phyloP scores from a whole-genome alignment of 106 monocot species.

The Dioscorea alata region DNA sequence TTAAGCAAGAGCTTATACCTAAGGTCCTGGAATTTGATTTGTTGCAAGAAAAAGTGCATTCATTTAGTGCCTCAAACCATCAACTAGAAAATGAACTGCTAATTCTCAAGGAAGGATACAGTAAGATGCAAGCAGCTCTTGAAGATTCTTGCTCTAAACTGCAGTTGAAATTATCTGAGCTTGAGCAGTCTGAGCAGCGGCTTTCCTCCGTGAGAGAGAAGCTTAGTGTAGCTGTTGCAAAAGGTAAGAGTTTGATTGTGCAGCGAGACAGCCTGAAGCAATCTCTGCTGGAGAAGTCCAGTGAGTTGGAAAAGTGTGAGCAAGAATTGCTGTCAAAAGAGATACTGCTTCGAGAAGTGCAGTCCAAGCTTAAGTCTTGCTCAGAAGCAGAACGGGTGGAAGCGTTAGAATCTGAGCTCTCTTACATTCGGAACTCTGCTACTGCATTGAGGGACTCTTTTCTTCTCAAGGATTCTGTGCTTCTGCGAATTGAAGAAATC shows the following conservation, averaged over 20 bases:
- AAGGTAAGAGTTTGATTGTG: conserved; percentile 89
- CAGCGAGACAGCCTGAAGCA: conserved; percentile 91
- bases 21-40: conserved; percentile 35
- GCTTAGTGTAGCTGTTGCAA: conserved; percentile 91
- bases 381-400: conserved; percentile 82
- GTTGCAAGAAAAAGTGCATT: conserved; percentile 39
- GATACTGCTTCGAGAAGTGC: conserved; percentile 43
- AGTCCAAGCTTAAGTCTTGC: conserved; percentile 76
- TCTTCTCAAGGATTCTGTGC: conserved; percentile 87
- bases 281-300: conserved; percentile 57
- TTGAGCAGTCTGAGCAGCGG: conserved; percentile 82
- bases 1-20: conserved; percentile 48
- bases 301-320: conserved; percentile 71
- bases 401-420: conserved; percentile 97
- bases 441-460: conserved; percentile 94
- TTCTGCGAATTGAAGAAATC: conserved; percentile 94
- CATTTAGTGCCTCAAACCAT: conserved; percentile 26
- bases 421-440: conserved; percentile 91
- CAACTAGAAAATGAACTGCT: conserved; percentile 59
- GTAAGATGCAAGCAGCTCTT: conserved; percentile 49
- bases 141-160: conserved; percentile 40
- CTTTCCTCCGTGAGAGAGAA: conserved; percentile 88
- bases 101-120: conserved; percentile 41
- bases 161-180: conserved; percentile 54
- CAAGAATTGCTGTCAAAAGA: conserved; percentile 66